Percentiles rank a stretch among this genome's conserved stretches.
phyloP scores from a whole-genome alignment of 305 asterid genomes.

The Plantago lanceolata region DNA sequence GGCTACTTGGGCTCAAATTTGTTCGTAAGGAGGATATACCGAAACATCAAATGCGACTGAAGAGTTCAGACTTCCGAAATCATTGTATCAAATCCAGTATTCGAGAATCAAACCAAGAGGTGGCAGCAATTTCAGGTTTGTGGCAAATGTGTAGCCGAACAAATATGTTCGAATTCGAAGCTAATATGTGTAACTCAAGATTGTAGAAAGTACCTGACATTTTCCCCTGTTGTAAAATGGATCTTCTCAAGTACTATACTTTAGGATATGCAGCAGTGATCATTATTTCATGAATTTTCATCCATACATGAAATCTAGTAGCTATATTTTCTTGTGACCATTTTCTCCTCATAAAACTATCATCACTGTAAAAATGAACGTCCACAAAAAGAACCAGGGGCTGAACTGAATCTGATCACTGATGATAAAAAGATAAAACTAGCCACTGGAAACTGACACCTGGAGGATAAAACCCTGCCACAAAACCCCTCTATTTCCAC shows the following conservation, averaged over 20 bases:
- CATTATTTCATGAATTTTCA: slow-evolving; percentile 29
- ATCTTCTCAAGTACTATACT: slow-evolving; percentile 10
- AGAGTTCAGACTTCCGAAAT: slow-evolving; percentile 6
- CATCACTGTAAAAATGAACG: not conserved
- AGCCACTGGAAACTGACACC: slow-evolving; percentile 26
- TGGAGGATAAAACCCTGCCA: slow-evolving; percentile 24
- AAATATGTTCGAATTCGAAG: slow-evolving; percentile 18
- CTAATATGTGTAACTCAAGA: slow-evolving; percentile 30
- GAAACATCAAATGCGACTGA: slow-evolving; percentile 60
- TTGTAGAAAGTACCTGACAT: slow-evolving; percentile 28
- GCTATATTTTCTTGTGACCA: not conserved
- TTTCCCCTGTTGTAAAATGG: slow-evolving; percentile 32
- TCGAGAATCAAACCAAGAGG: slow-evolving; percentile 11
- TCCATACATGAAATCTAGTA: slow-evolving; percentile 23
- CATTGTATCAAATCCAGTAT: slow-evolving; percentile 16
- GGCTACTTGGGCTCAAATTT: slow-evolving; percentile 55
- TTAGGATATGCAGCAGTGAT: slow-evolving; percentile 26
- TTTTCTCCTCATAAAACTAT: not conserved
- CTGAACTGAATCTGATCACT: too few species aligned
- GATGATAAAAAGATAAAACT: slow-evolving; percentile 21
- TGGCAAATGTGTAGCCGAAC: slow-evolving; percentile 8
- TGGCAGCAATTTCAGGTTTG: slow-evolving; percentile 16
- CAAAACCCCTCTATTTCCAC: slow-evolving; percentile 25
- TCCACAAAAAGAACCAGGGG: not conserved
- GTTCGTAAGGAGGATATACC: slow-evolving; percentile 61